These are phyloP conservation scores for Candida piceae DNA, from an alignment of 805 yeast species.

Conservation along the genomic window DNA sequence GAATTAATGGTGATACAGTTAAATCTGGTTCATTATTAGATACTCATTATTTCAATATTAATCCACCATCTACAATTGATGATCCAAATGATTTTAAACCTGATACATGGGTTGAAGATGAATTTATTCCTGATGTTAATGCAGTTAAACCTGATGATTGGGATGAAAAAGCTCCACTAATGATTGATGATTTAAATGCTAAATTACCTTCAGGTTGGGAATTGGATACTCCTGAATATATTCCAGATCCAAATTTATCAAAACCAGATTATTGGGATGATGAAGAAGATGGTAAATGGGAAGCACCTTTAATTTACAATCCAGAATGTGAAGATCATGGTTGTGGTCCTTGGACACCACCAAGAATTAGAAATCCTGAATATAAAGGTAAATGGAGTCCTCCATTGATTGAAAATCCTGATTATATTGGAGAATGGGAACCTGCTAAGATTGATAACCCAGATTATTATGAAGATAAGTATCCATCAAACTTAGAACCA, in stretches of 20 bases:
- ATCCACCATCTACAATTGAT: conserved; percentile 60
- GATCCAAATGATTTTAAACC: conserved; percentile 63
- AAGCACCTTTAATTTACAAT: conserved; percentile 62
- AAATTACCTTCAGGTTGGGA: conserved; percentile 77
- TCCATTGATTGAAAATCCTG: conserved; percentile 67
- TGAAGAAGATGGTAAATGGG: conserved; percentile 85
- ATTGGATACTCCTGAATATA: conserved; percentile 51
- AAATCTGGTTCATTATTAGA: conserved; percentile 64
- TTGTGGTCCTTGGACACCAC: conserved; percentile 80
- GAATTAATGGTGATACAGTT: conserved; percentile 74
- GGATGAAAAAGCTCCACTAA: conserved; percentile 65
- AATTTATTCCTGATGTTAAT: conserved; percentile 62
- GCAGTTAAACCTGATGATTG: conserved; percentile 75
- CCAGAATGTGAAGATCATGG: conserved; percentile 70
- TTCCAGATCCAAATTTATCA: conserved; percentile 62
- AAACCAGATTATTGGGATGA: conserved; percentile 85
- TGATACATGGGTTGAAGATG: conserved; percentile 74
- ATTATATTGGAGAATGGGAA: conserved; percentile 72
- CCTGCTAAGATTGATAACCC: conserved; percentile 70
- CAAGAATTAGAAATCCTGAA: conserved; percentile 58
- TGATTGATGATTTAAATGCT: conserved; percentile 64
- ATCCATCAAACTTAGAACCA: conserved; percentile 57
- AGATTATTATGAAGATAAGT: conserved; percentile 50
- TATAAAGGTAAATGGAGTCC: conserved; percentile 78
- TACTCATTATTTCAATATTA: conserved; percentile 49